These are phyloP conservation scores for Leishmania tarentolae DNA, from an alignment of 208 protist species.

Conservation along the genomic window DNA sequence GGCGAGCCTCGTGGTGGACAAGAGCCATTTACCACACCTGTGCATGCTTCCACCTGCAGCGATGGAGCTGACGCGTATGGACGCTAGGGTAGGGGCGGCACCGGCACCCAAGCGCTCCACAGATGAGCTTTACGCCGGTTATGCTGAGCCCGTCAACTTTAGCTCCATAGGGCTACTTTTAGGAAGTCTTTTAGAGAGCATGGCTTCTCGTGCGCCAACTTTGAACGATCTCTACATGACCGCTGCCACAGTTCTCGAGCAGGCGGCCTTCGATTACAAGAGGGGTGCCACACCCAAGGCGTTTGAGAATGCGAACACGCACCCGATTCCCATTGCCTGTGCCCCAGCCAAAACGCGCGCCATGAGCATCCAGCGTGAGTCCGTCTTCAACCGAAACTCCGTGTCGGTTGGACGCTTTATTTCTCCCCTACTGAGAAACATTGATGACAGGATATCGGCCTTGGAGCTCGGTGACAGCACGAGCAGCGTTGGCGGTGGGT, in stretches of 20 bases:
- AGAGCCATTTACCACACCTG: slow-evolving; percentile 25
- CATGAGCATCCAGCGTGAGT: slow-evolving; percentile 54
- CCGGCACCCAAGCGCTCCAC: not conserved
- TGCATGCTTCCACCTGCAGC: slow-evolving; percentile 59
- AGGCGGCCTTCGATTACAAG: slow-evolving; percentile 42
- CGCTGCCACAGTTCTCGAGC: slow-evolving; percentile 48
- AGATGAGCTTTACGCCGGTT: slow-evolving; percentile 13
- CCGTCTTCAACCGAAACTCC: slow-evolving; percentile 32
- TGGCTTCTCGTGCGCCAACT: slow-evolving; percentile 38
- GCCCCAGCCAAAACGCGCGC: slow-evolving; percentile 30
- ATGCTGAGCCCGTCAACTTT: slow-evolving; percentile 33
- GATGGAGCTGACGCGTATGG: slow-evolving; percentile 57
- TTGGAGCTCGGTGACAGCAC: slow-evolving; percentile 8
- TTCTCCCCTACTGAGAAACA: slow-evolving; percentile 38
- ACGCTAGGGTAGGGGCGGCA: slow-evolving; percentile 18
- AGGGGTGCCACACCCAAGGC: slow-evolving; percentile 18
- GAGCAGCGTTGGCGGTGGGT: not conserved
- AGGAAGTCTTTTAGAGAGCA: slow-evolving; percentile 38
- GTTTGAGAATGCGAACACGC: slow-evolving; percentile 38
- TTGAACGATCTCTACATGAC: slow-evolving; percentile 54
- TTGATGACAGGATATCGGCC: slow-evolving; percentile 41
- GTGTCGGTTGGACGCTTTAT: slow-evolving; percentile 27
- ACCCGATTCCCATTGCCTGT: slow-evolving; percentile 34
- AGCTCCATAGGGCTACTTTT: slow-evolving; percentile 56
- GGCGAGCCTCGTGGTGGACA: slow-evolving; percentile 32